Base-by-base conservation (phyloP, 306 rosid genomes). In the Medicago lupulina region DNA sequence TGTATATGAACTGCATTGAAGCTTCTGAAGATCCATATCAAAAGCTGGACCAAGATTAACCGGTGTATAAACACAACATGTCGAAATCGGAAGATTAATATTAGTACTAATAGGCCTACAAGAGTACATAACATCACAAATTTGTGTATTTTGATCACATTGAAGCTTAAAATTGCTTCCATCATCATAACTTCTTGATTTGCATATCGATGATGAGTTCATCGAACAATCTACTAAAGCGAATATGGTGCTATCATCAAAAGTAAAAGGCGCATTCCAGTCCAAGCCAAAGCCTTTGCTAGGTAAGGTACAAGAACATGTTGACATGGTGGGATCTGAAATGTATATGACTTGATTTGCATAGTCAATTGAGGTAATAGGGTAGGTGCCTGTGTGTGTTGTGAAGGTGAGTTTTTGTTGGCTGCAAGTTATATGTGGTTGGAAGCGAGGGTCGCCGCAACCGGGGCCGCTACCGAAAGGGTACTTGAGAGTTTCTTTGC, bases 321-420 rank as follows among this genome's bases (percentile, higher is more conserved):
- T 91, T 16, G 98, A 93, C 89, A 91, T 91, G 79, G 92, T 84
- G 46, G 96, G 93, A 84, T 93, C 97, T 12, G 92, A 83, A 80
- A 91, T 86, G 89, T 88, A 75, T 7, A 93, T 62, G 72, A 85
- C 76, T 80, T 89, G 88, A 57, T 84, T 88, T 2, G 78, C 8
- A 67, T 88, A 91, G 84, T 93, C 98, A 18, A 91, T 87, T 69
- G 83, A 46, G 53, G 87, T 88, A 25, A 93, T 67, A n/a, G 80
- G 83, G 85, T 93, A 93, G 12, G 92, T 84, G 1, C 97, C 97
- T 0, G 90, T 88, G 90, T 91, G 97, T 36, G 92, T 88, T 9
- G 90, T 86, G 86, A 93, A 81, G 53, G 85, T 84, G 36, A 88
- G 90, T 28, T 65, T 86, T 75, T 83, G 79, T 63, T 84, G 85